phyloP scores from a whole-genome alignment of 1,284 basidiomycete genomes.

The Puccinia hordei region DNA sequence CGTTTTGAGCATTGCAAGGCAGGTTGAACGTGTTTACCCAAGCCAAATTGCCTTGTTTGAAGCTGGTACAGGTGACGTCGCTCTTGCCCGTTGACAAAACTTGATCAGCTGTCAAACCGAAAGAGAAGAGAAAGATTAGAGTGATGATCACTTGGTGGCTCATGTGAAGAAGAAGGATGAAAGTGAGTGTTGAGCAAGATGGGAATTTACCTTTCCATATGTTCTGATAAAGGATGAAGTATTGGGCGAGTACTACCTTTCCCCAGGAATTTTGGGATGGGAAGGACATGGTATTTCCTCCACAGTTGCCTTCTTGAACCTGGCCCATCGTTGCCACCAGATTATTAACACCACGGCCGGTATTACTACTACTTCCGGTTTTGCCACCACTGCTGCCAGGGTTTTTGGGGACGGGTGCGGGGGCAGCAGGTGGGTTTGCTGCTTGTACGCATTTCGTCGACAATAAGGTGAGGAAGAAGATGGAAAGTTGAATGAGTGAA shows the following conservation, averaged over 20 bases:
- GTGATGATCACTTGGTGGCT: neutral
- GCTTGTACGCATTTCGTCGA: neutral
- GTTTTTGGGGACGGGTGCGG: too few relatives aligned
- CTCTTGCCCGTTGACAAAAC: neutral
- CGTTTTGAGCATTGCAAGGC: neutral
- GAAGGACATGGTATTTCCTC: neutral
- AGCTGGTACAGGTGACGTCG: neutral
- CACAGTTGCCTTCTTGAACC: neutral
- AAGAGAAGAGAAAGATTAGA: neutral
- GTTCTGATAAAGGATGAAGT: slow-evolving; percentile 9
- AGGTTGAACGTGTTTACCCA: neutral
- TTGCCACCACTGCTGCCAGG: too few relatives aligned
- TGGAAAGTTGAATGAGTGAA: neutral
- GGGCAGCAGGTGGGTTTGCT: too few relatives aligned
- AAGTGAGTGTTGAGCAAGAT: neutral
- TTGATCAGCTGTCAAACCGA: neutral
- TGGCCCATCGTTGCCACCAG: neutral
- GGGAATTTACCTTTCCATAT: neutral
- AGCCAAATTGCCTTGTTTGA: neutral
- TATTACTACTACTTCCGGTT: too few relatives aligned
- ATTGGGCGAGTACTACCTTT: neutral
- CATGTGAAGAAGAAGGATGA: neutral
- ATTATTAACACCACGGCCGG: too few relatives aligned
- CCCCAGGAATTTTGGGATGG: neutral
- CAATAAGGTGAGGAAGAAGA: neutral